Evolutionary conservation across 176 grass and related monocot genomes (phyloP).

Genomic region (Aegilops umbellulata): DNA sequence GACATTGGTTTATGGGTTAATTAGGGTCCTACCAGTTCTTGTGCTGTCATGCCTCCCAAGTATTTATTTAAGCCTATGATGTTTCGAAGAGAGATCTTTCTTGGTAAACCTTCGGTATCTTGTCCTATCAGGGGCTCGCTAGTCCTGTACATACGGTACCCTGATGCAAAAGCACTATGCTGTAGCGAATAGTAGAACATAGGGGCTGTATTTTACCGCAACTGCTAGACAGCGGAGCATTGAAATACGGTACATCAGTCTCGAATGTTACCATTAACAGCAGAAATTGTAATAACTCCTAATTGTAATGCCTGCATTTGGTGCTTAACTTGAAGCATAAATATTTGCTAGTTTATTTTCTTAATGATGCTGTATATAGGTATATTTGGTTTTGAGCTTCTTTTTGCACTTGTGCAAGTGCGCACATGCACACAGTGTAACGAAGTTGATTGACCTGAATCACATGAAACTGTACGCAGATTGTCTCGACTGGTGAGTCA

Average conservation of each 20-base stretch:
- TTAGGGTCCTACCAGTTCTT: background rate
- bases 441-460: constrained; percentile 1
- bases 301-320: background rate
- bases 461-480: constrained; percentile 27
- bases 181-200: background rate
- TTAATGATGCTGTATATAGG: background rate
- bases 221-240: background rate
- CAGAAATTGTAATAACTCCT: background rate
- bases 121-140: background rate
- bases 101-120: background rate
- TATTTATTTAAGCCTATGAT: background rate
- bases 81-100: background rate
- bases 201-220: background rate
- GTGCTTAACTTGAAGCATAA: background rate
- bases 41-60: background rate
- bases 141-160: background rate
- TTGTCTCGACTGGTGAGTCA: constrained; percentile 80
- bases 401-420: background rate
- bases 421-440: background rate
- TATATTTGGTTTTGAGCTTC: background rate
- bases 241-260: background rate
- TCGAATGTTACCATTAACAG: background rate
- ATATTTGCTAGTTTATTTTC: background rate
- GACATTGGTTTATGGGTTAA: background rate
- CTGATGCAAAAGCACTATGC: background rate